These are phyloP conservation scores for Septoria linicola DNA, from an alignment of 2,329 filamentous ascomycete genomes.

Conservation along the genomic window DNA sequence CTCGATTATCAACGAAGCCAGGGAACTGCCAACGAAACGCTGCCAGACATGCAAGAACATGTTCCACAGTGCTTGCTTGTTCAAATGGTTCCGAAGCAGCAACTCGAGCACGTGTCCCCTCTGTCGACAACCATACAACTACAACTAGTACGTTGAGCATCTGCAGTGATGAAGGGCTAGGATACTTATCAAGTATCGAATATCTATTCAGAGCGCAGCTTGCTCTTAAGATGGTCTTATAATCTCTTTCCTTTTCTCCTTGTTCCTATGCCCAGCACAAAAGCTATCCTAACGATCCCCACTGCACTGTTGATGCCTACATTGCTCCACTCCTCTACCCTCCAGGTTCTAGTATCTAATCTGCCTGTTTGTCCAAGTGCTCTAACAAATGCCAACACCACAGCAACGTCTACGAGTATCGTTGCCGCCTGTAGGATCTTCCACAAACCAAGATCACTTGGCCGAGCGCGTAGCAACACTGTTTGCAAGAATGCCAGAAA, in stretches of 20 bases:
- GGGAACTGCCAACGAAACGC: slow-evolving; percentile 85
- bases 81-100: slow-evolving; percentile 95
- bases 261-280: neutral
- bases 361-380: neutral
- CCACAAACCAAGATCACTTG: neutral
- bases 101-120: slow-evolving; percentile 89
- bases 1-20: slow-evolving; percentile 84
- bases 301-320: neutral
- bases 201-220: neutral
- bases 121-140: slow-evolving; percentile 82
- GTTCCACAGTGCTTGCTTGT: slow-evolving; percentile 87
- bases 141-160: slow-evolving; percentile 42
- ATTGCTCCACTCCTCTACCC: neutral
- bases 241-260: neutral
- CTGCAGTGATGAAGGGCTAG: neutral
- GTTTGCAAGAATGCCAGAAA: neutral
- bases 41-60: slow-evolving; percentile 91
- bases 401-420: neutral
- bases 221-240: neutral
- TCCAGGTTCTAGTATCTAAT: neutral
- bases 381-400: neutral
- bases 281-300: neutral
- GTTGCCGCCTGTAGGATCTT: neutral
- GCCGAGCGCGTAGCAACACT: neutral
- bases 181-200: neutral